Percentiles rank a stretch among this genome's conserved stretches.
Evolutionary conservation across 352 stramenopile genomes (phyloP).

Genomic region (Phytophthora agathidicida): DNA sequence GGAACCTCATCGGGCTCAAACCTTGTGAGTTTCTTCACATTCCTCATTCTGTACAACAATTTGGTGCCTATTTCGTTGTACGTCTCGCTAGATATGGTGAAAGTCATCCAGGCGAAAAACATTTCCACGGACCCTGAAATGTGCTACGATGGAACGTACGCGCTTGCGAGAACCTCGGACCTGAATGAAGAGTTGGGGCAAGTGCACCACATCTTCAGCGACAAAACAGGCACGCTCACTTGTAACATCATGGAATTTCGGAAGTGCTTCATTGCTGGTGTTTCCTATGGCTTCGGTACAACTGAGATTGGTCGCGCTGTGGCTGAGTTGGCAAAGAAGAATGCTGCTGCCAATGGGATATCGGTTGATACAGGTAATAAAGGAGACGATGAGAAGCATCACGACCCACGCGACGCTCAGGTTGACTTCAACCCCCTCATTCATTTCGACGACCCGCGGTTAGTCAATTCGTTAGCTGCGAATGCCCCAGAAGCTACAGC

Average conservation of each 20-base stretch:
- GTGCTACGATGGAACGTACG: slow-evolving; percentile 86
- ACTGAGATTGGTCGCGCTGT: slow-evolving; percentile 78
- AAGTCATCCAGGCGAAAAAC: slow-evolving; percentile 80
- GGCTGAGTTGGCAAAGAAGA: slow-evolving; percentile 48
- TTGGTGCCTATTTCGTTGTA: slow-evolving; percentile 98
- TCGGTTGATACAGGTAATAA: not conserved
- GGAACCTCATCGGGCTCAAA: slow-evolving; percentile 21
- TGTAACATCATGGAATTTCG: slow-evolving; percentile 98
- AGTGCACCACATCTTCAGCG: slow-evolving; percentile 98
- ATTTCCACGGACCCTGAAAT: slow-evolving; percentile 74
- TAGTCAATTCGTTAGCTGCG: slow-evolving; percentile 51
- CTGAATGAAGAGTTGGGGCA: slow-evolving; percentile 94
- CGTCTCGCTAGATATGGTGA: slow-evolving; percentile 96
- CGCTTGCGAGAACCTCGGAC: slow-evolving; percentile 87
- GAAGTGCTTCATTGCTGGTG: slow-evolving; percentile 86
- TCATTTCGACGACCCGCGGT: slow-evolving; percentile 73
- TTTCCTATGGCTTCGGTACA: slow-evolving; percentile 86
- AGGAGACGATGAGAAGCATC: slow-evolving; percentile 16
- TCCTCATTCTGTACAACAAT: slow-evolving; percentile 96
- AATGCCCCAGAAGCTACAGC: slow-evolving; percentile 21
- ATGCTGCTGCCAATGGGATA: slow-evolving; percentile 13
- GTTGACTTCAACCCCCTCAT: slow-evolving; percentile 69
- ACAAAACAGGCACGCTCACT: slow-evolving; percentile 99
- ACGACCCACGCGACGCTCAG: slow-evolving; percentile 57
- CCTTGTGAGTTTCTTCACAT: slow-evolving; percentile 93